phyloP scores from a whole-genome alignment of 2,329 filamentous ascomycete genomes.

The Alternaria alternata region DNA sequence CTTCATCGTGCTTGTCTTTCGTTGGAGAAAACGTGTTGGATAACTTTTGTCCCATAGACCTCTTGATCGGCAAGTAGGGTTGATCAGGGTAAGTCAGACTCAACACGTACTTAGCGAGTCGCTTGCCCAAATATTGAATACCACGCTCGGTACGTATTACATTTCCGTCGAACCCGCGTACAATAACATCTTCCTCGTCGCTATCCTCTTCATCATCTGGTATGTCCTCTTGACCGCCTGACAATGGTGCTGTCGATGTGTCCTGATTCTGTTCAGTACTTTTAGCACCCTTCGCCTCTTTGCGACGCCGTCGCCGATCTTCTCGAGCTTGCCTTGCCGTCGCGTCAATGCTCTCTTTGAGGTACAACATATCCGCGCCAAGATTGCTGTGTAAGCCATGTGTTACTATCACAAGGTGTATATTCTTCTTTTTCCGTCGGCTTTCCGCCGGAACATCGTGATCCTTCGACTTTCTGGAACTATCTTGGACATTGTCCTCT shows the following conservation, averaged over 20 bases:
- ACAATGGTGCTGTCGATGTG: conserved; percentile 56
- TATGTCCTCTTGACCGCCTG: conserved; percentile 60
- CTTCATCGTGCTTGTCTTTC: conserved; percentile 54
- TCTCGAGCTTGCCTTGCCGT: conserved; percentile 76
- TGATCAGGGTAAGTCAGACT: conserved; percentile 94
- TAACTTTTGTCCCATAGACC: conserved; percentile 59
- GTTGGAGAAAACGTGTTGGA: conserved; percentile 56
- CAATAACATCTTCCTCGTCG: conserved; percentile 84
- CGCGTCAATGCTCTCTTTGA: conserved; percentile 96
- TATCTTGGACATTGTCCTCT: conserved; percentile 40
- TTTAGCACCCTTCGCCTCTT: conserved; percentile 35
- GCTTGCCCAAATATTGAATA: conserved; percentile 96
- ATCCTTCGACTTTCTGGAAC: conserved; percentile 36
- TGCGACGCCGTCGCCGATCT: conserved; percentile 68
- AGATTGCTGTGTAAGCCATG: conserved; percentile 96
- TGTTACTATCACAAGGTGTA: conserved; percentile 91
- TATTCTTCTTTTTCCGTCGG: conserved; percentile 71
- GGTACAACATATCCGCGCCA: conserved; percentile 92
- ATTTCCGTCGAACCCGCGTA: conserved; percentile 89
- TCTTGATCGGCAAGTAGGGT: conserved; percentile 77
- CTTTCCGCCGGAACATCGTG: conserved; percentile 25
- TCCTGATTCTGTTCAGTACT: conserved; percentile 16
- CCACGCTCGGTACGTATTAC: conserved; percentile 90
- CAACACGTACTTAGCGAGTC: conserved; percentile 89
- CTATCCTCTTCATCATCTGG: conserved; percentile 61